Evolutionary conservation across 139 green algal genomes (phyloP), one percentile per base, ranked within the genome.

Genomic region (Coelastrella sp.): DNA sequence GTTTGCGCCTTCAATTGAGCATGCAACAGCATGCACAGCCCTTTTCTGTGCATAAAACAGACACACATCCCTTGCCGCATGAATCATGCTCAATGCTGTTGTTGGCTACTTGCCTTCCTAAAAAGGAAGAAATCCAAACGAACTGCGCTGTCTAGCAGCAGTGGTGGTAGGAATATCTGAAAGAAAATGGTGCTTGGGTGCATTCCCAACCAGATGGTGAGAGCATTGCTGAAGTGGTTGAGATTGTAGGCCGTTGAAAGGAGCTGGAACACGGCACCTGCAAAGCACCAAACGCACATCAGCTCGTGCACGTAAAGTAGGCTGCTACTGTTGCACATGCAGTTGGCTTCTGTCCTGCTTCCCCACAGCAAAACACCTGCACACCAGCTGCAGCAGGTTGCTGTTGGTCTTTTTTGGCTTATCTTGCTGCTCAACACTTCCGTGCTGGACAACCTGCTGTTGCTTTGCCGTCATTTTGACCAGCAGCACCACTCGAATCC

Each of bases 91-190:
- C 35, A 49, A 49, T 1, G 35, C 35, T 1, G 35, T 49, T n/a
- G 17, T 25, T 10, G 9, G 17, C 7, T 76, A 8, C 58, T 6
- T 27, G 95, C 96, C 95, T 97, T 97, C n/a, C 96, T 96, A 91
- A 99, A 99, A 24, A 98, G 91, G 90, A 97, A 99, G 81, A 97
- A 99, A 88, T 99, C 97, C 6, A 99, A 93, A 0, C 95, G 90
- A 7, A 94, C 90, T 0, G 94, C 93, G 57, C 85, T 93, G 87
- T 97, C 95, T 25, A 97, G 88, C 65, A 97, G 91, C 87, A 97
- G 88, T 12, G 95, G 95, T 22, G 97, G 97, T 79, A 99, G 93
- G 91, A 99, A 99, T 66, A 97, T 92, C 88, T 97, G 97, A 84
- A 98, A 96, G 92, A 98, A 98, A 1, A 97, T 92, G 75, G 96